These are phyloP conservation scores for Neofusicoccum sp. DNA, from an alignment of 2,329 filamentous ascomycete species.

Conservation along the genomic window DNA sequence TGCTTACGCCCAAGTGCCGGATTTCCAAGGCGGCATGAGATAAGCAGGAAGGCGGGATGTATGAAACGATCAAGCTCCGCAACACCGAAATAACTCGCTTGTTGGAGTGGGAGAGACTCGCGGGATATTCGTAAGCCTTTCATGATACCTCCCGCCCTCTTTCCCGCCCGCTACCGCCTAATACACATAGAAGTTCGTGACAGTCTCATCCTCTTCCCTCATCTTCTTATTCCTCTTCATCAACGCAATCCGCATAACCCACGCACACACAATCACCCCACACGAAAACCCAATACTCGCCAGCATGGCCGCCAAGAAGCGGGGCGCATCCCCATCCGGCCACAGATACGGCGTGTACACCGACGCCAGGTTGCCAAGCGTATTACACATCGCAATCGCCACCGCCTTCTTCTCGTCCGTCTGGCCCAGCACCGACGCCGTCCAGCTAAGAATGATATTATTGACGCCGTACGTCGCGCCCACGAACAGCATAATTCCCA, in stretches of 20 bases:
- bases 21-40: neutral
- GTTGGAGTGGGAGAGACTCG: too few relatives aligned
- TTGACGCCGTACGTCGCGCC: conserved; percentile 30
- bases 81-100: too few relatives aligned
- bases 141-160: neutral
- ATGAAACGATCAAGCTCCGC: too few relatives aligned
- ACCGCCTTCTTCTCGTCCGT: conserved; percentile 50
- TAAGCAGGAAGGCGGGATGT: too few relatives aligned
- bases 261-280: conserved; percentile 33
- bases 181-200: conserved; percentile 4
- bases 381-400: conserved; percentile 46
- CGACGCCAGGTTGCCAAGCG: conserved; percentile 41
- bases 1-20: neutral
- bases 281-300: conserved; percentile 37
- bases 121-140: too few relatives aligned
- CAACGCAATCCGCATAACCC: conserved; percentile 36
- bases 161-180: neutral
- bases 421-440: conserved; percentile 44
- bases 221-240: conserved; percentile 36
- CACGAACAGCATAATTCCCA: conserved; percentile 37
- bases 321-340: conserved; percentile 35
- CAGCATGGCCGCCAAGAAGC: conserved; percentile 34
- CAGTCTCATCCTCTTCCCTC: conserved; percentile 23
- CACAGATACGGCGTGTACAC: conserved; percentile 42
- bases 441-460: conserved; percentile 45